Conservation (phyloP, 176 grass and related monocot genomes). For the Calamus simplicifolius region DNA sequence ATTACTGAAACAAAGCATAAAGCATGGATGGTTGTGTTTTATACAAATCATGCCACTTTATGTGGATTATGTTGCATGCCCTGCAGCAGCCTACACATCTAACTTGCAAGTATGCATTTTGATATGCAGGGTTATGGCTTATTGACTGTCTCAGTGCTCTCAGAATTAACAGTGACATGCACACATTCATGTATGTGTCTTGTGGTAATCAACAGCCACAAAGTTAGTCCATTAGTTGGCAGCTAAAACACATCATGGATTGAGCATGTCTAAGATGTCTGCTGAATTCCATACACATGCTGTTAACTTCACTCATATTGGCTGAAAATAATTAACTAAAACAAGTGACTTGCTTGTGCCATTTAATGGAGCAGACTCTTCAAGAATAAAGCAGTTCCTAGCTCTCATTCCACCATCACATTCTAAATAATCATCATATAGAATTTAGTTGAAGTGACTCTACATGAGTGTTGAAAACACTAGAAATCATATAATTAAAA, state of each 20-base stretch:
- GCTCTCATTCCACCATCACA: constrained; percentile 67
- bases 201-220: constrained; percentile 63
- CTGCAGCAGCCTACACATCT: no score
- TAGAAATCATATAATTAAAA: no score
- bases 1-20: no score
- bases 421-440: constrained; percentile 23
- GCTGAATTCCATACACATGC: constrained; percentile 47
- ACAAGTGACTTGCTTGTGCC: constrained; percentile 56
- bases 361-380: constrained; percentile 41
- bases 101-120: no score
- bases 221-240: constrained; percentile 63
- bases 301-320: constrained; percentile 29
- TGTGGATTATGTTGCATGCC: no score
- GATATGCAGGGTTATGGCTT: no score
- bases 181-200: constrained; percentile 19
- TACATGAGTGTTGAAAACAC: no score
- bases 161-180: neutral
- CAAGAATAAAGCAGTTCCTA: constrained; percentile 50
- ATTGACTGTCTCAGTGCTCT: no score
- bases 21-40: no score
- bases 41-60: no score
- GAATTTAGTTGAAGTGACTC: no score
- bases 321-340: constrained; percentile 59
- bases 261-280: constrained; percentile 38
- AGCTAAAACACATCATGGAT: constrained; percentile 39